Base-by-base conservation (phyloP, 2,329 filamentous ascomycete genomes). In the Arthrobotrys pseudoclavata region DNA sequence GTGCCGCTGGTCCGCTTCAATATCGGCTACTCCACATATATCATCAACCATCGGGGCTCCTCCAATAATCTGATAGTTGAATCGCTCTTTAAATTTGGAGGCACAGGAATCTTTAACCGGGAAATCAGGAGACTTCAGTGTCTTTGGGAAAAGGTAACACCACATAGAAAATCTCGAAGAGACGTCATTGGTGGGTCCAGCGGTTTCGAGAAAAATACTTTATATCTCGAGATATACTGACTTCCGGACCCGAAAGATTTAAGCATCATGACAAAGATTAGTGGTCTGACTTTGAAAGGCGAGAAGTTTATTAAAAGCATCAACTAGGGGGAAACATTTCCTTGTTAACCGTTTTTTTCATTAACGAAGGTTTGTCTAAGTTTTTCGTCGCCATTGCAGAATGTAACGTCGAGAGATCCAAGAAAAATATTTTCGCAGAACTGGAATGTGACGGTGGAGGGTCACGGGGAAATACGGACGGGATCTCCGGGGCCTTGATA, bases 261-360 rank as follows among this genome's bases (percentile, higher is more conserved):
- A 66, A 57, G 50, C 47, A 63, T 66, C 61, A 66, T 47, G 67
- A 50, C 40, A 53, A 57, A 62, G 37, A 22, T 45, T 31, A 29
- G 61, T 72, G 69, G 69, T 42, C 69, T 64, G 60, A 72, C 29
- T 26, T 42, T 47, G 20, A 72, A 72, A 72, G 48, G 69, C 69
- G 69, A 72, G 63, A 48, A 42, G 22, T 66, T 60, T 72, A 72
- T 72, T 57, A 72, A 72, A 72, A 72, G 69, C 34, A 72, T 72
- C 50, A 22, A 42, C 57, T 71, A 71, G 42, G 18, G 18, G 52
- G 64, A 72, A 57, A 72, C 61, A 57, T 47, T 71, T 55, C 57
- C 24, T 60, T 13, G 48, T 45, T 42, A 53, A 40, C 42, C 47
- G 18, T 24, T 50, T 24, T 50, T 50, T 50, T 3, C 20, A 7